phyloP scores from a whole-genome alignment of 257 asterid genomes.

The Solanum etuberosum region DNA sequence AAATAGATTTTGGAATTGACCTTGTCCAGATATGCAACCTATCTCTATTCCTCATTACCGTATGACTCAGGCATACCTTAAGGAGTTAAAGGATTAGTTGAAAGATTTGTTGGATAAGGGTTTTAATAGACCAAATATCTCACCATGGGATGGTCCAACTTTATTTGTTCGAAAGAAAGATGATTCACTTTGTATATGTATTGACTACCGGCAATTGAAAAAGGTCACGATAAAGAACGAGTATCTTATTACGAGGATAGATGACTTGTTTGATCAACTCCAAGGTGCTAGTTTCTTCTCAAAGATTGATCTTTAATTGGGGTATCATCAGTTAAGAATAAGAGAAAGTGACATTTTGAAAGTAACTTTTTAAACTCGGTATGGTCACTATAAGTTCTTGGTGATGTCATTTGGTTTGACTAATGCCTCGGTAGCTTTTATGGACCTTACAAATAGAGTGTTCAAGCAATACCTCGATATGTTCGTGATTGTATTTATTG shows the following conservation, averaged over 20 bases:
- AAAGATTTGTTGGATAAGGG: not conserved
- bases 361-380: not conserved
- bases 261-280: not conserved
- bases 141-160: not conserved
- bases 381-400: not conserved
- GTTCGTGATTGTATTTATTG: no score
- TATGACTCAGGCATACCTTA: not conserved
- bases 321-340: not conserved
- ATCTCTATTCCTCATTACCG: not conserved
- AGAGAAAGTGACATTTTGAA: not conserved
- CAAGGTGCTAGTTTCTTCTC: not conserved
- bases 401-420: not conserved
- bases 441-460: not conserved
- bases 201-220: not conserved
- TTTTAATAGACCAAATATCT: no score
- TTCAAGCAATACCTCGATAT: not conserved
- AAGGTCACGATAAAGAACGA: no score
- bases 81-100: not conserved
- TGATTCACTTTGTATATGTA: no score
- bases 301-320: no score
- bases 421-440: not conserved
- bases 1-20: not conserved
- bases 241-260: not conserved
- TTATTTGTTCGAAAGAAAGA: no score
- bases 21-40: not conserved